These are phyloP conservation scores for Cercophora samala DNA, from an alignment of 495 filamentous ascomycete species.

Conservation along the genomic window DNA sequence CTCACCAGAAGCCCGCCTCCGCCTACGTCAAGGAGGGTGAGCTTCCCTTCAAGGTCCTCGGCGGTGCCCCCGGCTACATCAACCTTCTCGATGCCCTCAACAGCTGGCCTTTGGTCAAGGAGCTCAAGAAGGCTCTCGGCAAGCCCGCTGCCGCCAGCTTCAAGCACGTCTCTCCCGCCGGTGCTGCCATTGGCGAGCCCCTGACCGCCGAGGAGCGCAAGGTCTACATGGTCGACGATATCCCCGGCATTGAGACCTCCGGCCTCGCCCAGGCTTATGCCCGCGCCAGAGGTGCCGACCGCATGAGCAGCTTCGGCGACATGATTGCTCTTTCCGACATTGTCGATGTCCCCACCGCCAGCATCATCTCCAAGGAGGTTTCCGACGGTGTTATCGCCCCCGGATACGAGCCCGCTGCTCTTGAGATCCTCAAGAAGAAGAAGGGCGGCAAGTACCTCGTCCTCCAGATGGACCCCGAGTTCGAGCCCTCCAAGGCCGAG, in stretches of 20 bases:
- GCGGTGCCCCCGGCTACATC: constrained; percentile 90
- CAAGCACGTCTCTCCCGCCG: constrained; percentile 98
- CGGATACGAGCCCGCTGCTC: constrained; percentile 74
- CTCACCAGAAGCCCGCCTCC: constrained; percentile 92
- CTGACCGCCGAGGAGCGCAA: constrained; percentile 84
- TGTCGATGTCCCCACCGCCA: constrained; percentile 86
- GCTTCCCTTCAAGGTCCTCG: constrained; percentile 95
- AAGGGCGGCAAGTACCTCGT: constrained; percentile 97
- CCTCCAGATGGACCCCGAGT: constrained; percentile 87
- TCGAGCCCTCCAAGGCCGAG: constrained; percentile 72
- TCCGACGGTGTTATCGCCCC: constrained; percentile 95
- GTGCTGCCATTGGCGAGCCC: constrained; percentile 87
- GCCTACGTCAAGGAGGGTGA: constrained; percentile 68
- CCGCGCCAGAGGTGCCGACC: constrained; percentile 88
- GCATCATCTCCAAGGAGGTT: constrained; percentile 95
- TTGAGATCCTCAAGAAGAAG: constrained; percentile 94
- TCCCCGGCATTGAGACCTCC: constrained; percentile 79
- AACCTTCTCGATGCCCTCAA: constrained; percentile 96
- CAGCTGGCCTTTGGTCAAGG: constrained; percentile 94
- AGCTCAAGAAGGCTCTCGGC: constrained; percentile 81
- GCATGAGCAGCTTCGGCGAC: constrained; percentile 97
- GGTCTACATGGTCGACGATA: constrained; percentile 97
- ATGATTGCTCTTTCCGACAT: constrained; percentile 88
- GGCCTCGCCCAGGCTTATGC: constrained; percentile 90
- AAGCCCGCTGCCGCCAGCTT: constrained; percentile 95